Base-by-base conservation (phyloP, 371 early-diverging fungal species). In the Coemansia sp. region DNA sequence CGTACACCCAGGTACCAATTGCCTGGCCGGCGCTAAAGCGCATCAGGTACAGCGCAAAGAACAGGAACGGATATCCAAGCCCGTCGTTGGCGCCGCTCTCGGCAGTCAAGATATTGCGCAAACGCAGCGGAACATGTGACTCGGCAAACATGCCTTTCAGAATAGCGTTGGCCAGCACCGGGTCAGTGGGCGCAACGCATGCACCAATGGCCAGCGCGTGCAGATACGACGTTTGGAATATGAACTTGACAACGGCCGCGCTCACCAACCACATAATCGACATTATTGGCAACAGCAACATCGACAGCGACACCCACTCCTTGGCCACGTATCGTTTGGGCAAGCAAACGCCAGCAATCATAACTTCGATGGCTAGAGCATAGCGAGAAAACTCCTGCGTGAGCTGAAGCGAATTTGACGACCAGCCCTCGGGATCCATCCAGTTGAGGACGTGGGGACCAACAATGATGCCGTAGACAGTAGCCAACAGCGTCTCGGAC, bases 91-190 rank as follows among this genome's bases (percentile, higher is more conserved):
- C 89, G 16, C 84, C 90, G 67, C 88, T 86, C 72, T 99, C 99
- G 11, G 91, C 91, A 0, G 91, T 84, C 16, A 99, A 77, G 7
- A 97, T 76, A 57, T 92, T 75, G 32, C 97, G 88, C 11, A 98
- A 81, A 46, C 89, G 72, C 9, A 75, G 62, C 0, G 96, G 93
- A 9, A 99, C 90, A 57, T 94, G 84, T 57, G 85, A 85, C 65
- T 94, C 94, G 1, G 99, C 97, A 84, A 95, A 97, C 51, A 87
- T 82, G 12, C 99, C 98, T 68, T 93, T 93, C 8, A 98, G 88
- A 18, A 98, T 90, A 2, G 92, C 89, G 80, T 92, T 94, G 58
- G 97, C 91, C 54, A 99, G 75, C 6, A 98, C 95, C 2, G 98
- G 98, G 82, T 99, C 98, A 0, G 98, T 99, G 1, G 98, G 97